Conservation (phyloP, 164 flowering plant species). For the Liquidambar formosana region DNA sequence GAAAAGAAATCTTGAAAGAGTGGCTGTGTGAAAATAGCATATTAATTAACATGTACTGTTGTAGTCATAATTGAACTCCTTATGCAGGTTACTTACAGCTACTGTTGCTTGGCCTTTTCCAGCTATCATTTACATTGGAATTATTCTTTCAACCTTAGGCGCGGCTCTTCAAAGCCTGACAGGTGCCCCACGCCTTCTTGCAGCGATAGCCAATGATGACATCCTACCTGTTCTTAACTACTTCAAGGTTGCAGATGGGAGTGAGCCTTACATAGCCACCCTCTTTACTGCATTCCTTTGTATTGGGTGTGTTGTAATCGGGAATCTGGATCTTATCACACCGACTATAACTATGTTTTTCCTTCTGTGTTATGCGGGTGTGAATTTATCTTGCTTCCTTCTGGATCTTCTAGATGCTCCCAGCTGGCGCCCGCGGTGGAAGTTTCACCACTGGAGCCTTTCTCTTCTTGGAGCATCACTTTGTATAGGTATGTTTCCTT, state of each 20-base stretch:
- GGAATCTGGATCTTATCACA: constrained; percentile 94
- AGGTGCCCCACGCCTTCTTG: constrained; percentile 97
- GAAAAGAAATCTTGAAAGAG: background rate
- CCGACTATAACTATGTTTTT: constrained; percentile 98
- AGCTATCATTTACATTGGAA: constrained; percentile 78
- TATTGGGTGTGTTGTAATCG: constrained; percentile 83
- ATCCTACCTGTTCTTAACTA: constrained; percentile 94
- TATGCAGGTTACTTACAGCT: constrained; percentile 89
- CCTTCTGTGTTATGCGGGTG: constrained; percentile 94
- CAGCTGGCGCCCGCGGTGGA: constrained; percentile 99
- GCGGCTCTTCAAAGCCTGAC: constrained; percentile 98
- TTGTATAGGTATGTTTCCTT: constrained; percentile 68
- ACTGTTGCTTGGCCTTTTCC: constrained; percentile 98
- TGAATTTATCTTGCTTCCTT: constrained; percentile 97
- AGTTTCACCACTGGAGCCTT: constrained; percentile 97
- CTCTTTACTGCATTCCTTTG: constrained; percentile 93
- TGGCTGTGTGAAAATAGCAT: background rate
- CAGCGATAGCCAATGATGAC: constrained; percentile 99
- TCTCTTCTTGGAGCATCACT: constrained; percentile 92
- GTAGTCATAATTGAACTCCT: constrained; percentile 8
- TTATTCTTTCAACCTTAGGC: constrained; percentile 95
- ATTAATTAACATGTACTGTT: background rate
- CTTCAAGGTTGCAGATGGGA: constrained; percentile 90
- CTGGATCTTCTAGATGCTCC: constrained; percentile 99
- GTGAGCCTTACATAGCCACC: constrained; percentile 88